phyloP scores from a whole-genome alignment of 108 stramenopile species.

The Nitzschia palea region DNA sequence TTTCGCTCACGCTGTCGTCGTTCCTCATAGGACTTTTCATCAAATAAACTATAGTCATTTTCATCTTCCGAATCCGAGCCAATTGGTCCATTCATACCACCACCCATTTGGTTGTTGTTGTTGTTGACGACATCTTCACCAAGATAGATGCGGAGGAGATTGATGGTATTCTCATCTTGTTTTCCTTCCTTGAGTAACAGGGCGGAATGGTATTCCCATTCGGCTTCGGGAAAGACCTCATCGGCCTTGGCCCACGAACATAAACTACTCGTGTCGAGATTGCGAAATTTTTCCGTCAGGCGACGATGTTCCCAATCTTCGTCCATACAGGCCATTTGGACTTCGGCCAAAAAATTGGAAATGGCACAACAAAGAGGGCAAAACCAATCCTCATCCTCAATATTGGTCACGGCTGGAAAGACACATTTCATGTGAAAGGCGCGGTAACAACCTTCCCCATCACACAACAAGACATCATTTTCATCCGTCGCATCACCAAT shows the following conservation, averaged over 20 bases:
- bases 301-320: constrained; percentile 25
- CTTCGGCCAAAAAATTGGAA: constrained; percentile 44
- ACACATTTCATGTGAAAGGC: constrained; percentile 85
- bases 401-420: constrained; percentile 51
- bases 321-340: constrained; percentile 63
- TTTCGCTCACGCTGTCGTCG: constrained; percentile 13
- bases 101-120: not conserved
- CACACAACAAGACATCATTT: constrained; percentile 52
- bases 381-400: constrained; percentile 78
- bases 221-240: constrained; percentile 80
- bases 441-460: constrained; percentile 64
- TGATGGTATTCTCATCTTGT: constrained; percentile 49
- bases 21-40: constrained; percentile 40
- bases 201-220: constrained; percentile 53
- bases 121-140: constrained; percentile 30
- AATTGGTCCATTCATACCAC: constrained; percentile 16
- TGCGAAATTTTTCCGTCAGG: not conserved
- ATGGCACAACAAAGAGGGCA: constrained; percentile 69
- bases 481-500: constrained; percentile 50
- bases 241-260: constrained; percentile 63
- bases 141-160: constrained; percentile 44
- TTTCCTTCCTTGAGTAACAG: constrained; percentile 51
- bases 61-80: constrained; percentile 45
- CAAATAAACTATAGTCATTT: constrained; percentile 40
- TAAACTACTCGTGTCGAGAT: constrained; percentile 18